Percentiles rank a stretch among this genome's conserved stretches.
Conservation (phyloP, 495 filamentous ascomycete genomes). For the Aspergillus sclerotioniger region DNA sequence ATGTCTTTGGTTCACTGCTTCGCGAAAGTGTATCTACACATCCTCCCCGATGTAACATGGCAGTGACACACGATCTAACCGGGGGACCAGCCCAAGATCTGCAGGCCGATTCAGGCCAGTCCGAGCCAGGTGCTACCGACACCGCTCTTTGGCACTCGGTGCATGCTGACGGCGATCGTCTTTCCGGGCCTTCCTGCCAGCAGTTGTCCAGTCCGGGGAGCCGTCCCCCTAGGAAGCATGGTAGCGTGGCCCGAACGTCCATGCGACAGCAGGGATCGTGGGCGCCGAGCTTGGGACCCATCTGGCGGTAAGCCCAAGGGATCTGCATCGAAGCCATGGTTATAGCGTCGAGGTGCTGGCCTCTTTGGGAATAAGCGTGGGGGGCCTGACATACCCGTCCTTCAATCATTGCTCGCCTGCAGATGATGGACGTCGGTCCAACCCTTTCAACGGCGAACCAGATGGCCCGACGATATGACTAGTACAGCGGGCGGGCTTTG, state of each 20-base stretch:
- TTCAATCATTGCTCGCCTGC: not conserved
- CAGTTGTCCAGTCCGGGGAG: slow-evolving; percentile 1
- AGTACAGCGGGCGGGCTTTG: too few species aligned
- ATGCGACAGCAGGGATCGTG: slow-evolving; percentile 5
- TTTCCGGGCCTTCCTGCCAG: not conserved
- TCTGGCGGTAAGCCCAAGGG: slow-evolving; percentile 12
- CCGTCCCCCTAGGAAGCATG: not conserved
- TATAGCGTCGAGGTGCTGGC: slow-evolving; percentile 5
- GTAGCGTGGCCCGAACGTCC: slow-evolving; percentile 3
- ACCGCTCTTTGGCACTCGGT: slow-evolving; percentile 15
- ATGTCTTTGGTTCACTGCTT: not conserved
- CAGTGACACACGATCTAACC: slow-evolving; percentile 5
- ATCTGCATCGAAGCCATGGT: slow-evolving; percentile 15
- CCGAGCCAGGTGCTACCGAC: slow-evolving; percentile 8
- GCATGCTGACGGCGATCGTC: not conserved
- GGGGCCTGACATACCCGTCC: slow-evolving; percentile 10
- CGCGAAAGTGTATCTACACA: not conserved
- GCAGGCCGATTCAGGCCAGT: slow-evolving; percentile 1
- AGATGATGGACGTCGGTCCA: not conserved
- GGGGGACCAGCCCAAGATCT: not conserved
- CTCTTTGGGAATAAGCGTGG: slow-evolving; percentile 1
- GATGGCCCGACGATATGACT: not conserved
- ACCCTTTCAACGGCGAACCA: not conserved
- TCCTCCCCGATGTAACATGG: not conserved
- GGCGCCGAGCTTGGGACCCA: not conserved